A percentile compares a stretch with the other conserved stretches of the same genome.
These are phyloP conservation scores for Nicotiana benthamiana DNA, from an alignment of 257 asterid genomes.

Conservation along the genomic window DNA sequence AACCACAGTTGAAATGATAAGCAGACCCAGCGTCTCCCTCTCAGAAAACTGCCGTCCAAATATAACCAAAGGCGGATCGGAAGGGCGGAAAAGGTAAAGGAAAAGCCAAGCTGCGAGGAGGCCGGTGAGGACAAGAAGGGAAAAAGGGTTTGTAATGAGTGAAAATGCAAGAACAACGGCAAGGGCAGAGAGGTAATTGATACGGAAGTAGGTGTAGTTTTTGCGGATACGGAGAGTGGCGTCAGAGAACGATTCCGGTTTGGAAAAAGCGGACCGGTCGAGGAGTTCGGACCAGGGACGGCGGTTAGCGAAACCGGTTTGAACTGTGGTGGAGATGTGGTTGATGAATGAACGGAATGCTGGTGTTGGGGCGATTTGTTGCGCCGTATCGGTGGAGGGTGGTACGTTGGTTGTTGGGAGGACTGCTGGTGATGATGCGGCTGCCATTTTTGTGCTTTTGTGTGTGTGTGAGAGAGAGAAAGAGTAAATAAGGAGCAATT, in stretches of 20 bases:
- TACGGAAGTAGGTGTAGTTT: constrained; percentile 56
- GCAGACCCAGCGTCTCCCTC: constrained; percentile 53
- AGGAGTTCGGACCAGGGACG: constrained; percentile 79
- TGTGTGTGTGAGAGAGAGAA: background rate
- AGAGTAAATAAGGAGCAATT: background rate
- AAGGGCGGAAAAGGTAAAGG: constrained; percentile 78
- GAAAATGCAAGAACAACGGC: constrained; percentile 55
- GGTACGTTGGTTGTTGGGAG: constrained; percentile 49
- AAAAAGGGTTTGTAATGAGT: constrained; percentile 61
- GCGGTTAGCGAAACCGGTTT: constrained; percentile 52
- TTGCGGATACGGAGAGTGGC: constrained; percentile 70
- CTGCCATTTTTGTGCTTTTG: constrained; percentile 22
- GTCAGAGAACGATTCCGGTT: constrained; percentile 68
- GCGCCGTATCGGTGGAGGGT: constrained; percentile 2
- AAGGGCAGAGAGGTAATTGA: constrained; percentile 53
- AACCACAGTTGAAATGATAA: constrained; percentile 36
- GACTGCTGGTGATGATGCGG: constrained; percentile 58
- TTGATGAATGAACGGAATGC: constrained; percentile 44
- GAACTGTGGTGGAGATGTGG: constrained; percentile 43
- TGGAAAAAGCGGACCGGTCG: constrained; percentile 70
- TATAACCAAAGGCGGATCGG: constrained; percentile 60
- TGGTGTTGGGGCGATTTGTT: constrained; percentile 25
- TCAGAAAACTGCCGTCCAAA: constrained; percentile 81
- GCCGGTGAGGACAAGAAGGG: constrained; percentile 55
- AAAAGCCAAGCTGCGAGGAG: constrained; percentile 82